Conservation (phyloP, 768 basidiomycete genomes). For the Dentipellis fragilis region DNA sequence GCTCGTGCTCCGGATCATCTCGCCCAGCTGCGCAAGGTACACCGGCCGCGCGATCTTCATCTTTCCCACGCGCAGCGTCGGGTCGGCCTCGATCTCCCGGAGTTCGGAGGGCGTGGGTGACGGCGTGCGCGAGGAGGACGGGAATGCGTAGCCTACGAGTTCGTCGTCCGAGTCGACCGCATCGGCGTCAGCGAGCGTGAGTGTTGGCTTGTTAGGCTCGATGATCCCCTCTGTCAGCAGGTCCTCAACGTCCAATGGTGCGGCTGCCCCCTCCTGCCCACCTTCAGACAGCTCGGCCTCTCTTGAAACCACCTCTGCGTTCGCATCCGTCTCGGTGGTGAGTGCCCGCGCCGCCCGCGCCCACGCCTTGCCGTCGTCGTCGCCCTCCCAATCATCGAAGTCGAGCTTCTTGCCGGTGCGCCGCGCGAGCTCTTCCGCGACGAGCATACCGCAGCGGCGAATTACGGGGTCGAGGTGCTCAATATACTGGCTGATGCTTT, state of each 20-base stretch:
- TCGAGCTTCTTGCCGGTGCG: constrained; percentile 54
- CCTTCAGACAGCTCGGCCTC: background rate
- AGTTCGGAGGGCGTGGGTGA: constrained; percentile 80
- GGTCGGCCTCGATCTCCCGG: constrained; percentile 78
- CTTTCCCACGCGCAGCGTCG: constrained; percentile 58
- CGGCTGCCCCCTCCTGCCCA: background rate
- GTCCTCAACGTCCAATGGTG: background rate
- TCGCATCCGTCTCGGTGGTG: constrained; percentile 39
- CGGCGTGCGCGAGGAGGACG: constrained; percentile 53
- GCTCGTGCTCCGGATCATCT: constrained; percentile 58
- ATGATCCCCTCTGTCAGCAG: constrained; percentile 1
- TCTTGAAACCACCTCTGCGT: constrained; percentile 23
- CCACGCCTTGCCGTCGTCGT: constrained; percentile 56
- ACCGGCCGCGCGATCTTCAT: constrained; percentile 77
- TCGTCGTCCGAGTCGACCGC: constrained; percentile 78
- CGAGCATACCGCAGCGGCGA: constrained; percentile 87
- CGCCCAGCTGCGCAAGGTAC: constrained; percentile 79
- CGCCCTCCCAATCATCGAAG: constrained; percentile 81
- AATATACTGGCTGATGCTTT: constrained; percentile 65
- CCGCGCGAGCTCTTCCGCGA: constrained; percentile 70
- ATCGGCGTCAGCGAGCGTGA: constrained; percentile 4
- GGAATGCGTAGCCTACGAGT: constrained; percentile 65
- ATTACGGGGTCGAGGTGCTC: constrained; percentile 65
- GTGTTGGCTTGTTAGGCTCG: background rate
- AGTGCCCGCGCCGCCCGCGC: constrained; percentile 50